These are phyloP conservation scores for Ophiocordyceps unilateralis DNA, from an alignment of 2,329 filamentous ascomycete genomes.

Conservation along the genomic window DNA sequence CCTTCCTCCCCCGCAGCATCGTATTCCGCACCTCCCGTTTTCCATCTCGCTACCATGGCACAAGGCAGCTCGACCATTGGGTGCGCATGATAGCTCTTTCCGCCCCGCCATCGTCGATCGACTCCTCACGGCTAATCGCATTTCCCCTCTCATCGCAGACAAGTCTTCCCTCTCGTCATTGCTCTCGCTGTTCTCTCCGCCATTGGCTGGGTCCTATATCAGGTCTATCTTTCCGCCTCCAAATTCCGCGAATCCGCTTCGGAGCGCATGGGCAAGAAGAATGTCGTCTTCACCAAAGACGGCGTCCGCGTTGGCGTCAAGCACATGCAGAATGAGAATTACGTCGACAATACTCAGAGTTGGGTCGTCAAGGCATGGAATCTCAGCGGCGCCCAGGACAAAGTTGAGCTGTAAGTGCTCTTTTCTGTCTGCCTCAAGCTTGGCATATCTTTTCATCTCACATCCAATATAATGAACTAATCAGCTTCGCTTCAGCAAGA, in stretches of 20 bases:
- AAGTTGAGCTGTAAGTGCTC: conserved; percentile 7
- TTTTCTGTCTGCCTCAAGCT: too few relatives aligned
- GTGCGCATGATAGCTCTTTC: not conserved
- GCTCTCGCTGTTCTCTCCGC: conserved; percentile 35
- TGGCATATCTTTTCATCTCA: too few relatives aligned
- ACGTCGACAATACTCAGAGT: conserved; percentile 57
- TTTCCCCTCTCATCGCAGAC: conserved; percentile 16
- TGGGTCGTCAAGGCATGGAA: conserved; percentile 52
- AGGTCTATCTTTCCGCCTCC: conserved; percentile 50
- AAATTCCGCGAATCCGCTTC: conserved; percentile 49
- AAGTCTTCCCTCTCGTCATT: conserved; percentile 50
- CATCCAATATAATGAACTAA: not conserved
- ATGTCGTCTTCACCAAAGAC: conserved; percentile 60
- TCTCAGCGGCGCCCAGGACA: conserved; percentile 19
- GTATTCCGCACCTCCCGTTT: not conserved
- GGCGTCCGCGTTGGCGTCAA: conserved; percentile 56
- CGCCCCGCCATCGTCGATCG: not conserved
- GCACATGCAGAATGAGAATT: conserved; percentile 49
- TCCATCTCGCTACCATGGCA: not conserved
- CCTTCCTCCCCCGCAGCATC: not conserved
- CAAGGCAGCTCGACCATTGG: not conserved
- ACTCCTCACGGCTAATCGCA: not conserved
- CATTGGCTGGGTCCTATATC: conserved; percentile 52
- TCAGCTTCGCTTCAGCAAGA: conserved; percentile 1
- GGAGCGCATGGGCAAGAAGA: conserved; percentile 57